Percentiles rank a stretch among this genome's conserved stretches.
Conservation (phyloP, 192 early-diverging fungal species). For the Coemansia aciculifera region DNA sequence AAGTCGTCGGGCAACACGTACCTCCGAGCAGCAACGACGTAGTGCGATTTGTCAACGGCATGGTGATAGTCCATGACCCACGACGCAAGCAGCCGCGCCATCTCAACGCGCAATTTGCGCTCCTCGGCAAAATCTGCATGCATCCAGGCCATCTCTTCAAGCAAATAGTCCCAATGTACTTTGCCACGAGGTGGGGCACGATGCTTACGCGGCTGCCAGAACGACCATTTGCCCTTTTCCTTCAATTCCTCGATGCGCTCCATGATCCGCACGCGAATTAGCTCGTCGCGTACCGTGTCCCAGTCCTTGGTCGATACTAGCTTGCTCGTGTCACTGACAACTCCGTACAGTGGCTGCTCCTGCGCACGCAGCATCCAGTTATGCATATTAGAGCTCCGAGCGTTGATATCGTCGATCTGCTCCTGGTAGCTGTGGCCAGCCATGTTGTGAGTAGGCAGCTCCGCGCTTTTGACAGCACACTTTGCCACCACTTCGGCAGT, state of each 20-base stretch:
- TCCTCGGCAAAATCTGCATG: conserved; percentile 56
- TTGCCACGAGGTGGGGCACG: conserved; percentile 54
- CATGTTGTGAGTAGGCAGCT: conserved; percentile 21
- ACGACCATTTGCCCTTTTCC: conserved; percentile 51
- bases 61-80: conserved; percentile 58
- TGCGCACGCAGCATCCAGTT: conserved; percentile 44
- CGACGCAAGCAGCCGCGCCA: conserved; percentile 38
- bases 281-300: conserved; percentile 53
- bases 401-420: conserved; percentile 35
- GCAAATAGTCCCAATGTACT: conserved; percentile 57
- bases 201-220: conserved; percentile 54
- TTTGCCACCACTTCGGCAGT: conserved; percentile 21
- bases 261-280: conserved; percentile 46
- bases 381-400: conserved; percentile 41
- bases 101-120: conserved; percentile 49
- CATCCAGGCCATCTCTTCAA: conserved; percentile 58
- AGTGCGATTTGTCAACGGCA: conserved; percentile 42
- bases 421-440: conserved; percentile 28
- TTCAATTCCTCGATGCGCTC: conserved; percentile 56
- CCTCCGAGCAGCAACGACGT: conserved; percentile 32
- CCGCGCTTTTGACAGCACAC: conserved; percentile 15
- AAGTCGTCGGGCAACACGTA: conserved; percentile 22
- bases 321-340: conserved; percentile 29
- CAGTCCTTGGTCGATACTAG: conserved; percentile 44
- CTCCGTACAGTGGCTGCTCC: conserved; percentile 45